phyloP scores from a whole-genome alignment of 169 alveolate genomes.

The Pseudocohnilembus persalinus region DNA sequence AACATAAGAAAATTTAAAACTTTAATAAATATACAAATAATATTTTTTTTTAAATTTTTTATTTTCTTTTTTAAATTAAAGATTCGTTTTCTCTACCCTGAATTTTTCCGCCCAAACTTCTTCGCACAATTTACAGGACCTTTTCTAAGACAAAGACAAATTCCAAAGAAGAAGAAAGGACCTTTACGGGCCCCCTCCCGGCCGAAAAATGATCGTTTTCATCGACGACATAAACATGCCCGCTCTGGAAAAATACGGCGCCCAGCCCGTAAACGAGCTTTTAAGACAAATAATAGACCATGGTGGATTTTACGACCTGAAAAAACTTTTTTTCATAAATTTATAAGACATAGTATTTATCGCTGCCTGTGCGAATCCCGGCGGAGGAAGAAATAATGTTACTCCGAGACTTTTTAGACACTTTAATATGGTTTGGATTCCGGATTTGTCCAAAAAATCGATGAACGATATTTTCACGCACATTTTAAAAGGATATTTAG shows the following conservation, averaged over 20 bases:
- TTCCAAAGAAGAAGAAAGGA: conserved; percentile 86
- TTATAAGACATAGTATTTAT: conserved; percentile 82
- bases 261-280: conserved; percentile 93
- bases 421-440: conserved; percentile 88
- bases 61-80: neutral
- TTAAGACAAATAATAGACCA: conserved; percentile 90
- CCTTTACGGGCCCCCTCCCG: conserved; percentile 92
- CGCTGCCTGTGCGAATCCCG: conserved; percentile 91
- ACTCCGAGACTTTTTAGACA: conserved; percentile 90
- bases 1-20: too few relatives aligned
- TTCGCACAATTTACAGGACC: conserved; percentile 86
- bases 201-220: conserved; percentile 90
- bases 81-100: conserved; percentile 73
- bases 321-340: conserved; percentile 76
- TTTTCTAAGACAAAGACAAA: conserved; percentile 73
- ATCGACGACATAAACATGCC: conserved; percentile 94
- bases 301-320: conserved; percentile 90
- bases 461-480: conserved; percentile 88
- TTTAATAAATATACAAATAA: too few relatives aligned
- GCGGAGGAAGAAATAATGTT: conserved; percentile 91
- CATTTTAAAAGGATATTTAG: conserved; percentile 88
- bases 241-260: conserved; percentile 87
- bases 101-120: conserved; percentile 92
- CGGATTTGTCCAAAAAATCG: conserved; percentile 79
- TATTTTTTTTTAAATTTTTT: conserved; percentile 28